A percentile compares a stretch with the other conserved stretches of the same genome.
Evolutionary conservation across 352 stramenopile species (phyloP).

Genomic region (Pythium phragmitis): DNA sequence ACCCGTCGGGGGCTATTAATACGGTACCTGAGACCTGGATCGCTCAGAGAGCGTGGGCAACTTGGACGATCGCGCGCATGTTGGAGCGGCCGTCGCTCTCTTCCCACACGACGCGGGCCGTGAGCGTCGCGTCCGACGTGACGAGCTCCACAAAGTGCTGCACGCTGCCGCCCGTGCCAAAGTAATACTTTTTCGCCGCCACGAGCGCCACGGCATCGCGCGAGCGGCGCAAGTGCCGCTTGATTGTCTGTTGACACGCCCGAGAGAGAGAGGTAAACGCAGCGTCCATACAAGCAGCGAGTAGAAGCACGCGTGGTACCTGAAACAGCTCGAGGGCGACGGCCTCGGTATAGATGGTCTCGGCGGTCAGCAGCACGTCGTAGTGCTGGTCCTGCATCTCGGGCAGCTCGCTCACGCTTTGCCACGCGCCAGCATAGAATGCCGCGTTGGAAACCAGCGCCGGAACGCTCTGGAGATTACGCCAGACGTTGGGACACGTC

Average conservation of each 20-base stretch:
- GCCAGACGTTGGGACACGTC: slow-evolving; percentile 74
- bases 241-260: slow-evolving; percentile 53
- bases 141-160: slow-evolving; percentile 79
- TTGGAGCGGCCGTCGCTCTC: slow-evolving; percentile 72
- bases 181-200: slow-evolving; percentile 88
- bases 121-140: slow-evolving; percentile 42
- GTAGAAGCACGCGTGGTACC: slow-evolving; percentile 23
- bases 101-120: slow-evolving; percentile 63
- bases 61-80: slow-evolving; percentile 78
- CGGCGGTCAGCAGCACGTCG: slow-evolving; percentile 79
- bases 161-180: slow-evolving; percentile 84
- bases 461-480: slow-evolving; percentile 35
- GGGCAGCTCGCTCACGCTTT: slow-evolving; percentile 59
- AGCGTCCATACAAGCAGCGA: no score
- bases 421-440: slow-evolving; percentile 82
- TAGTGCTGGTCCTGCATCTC: slow-evolving; percentile 42
- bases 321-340: slow-evolving; percentile 70
- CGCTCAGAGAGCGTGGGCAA: slow-evolving; percentile 30
- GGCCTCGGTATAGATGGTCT: slow-evolving; percentile 85
- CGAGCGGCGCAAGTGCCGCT: slow-evolving; percentile 53
- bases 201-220: slow-evolving; percentile 56
- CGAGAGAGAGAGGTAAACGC: no score
- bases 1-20: background rate
- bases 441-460: slow-evolving; percentile 37
- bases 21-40: background rate